phyloP scores from a whole-genome alignment of 768 basidiomycete species.

The Boletus rex-veris region DNA sequence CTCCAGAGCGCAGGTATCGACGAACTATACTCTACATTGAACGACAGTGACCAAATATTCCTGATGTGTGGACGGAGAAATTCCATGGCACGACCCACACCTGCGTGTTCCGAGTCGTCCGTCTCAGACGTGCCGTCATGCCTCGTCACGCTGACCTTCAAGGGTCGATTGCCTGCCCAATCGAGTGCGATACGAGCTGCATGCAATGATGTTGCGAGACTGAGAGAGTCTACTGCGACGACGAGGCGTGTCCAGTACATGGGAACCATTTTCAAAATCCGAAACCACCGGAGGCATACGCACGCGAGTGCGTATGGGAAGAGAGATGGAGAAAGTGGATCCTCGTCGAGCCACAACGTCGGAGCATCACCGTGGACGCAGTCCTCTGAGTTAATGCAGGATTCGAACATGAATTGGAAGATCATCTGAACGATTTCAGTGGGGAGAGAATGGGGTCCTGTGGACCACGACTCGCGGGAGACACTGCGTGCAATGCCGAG shows the following conservation, averaged over 20 bases:
- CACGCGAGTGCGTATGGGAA: constrained; percentile 10
- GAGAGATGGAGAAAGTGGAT: constrained; percentile 4
- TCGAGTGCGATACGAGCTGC: not conserved
- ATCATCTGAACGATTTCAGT: constrained; percentile 9
- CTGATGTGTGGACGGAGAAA: constrained; percentile 2
- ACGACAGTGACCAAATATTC: constrained; percentile 9
- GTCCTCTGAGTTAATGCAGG: not conserved
- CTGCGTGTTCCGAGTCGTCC: not conserved
- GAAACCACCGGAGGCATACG: constrained; percentile 7
- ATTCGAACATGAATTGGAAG: constrained; percentile 8
- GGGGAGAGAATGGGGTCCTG: constrained; percentile 6
- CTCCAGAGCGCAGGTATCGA: constrained; percentile 7
- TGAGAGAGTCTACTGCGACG: not conserved
- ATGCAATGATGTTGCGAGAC: not conserved
- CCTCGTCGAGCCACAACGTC: constrained; percentile 1
- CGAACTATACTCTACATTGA: constrained; percentile 1
- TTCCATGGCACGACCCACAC: not conserved
- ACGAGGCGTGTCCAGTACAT: constrained; percentile 10
- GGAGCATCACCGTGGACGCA: not conserved
- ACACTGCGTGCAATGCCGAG: not conserved
- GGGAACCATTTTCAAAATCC: not conserved
- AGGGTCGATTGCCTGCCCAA: constrained; percentile 1
- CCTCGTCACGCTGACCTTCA: constrained; percentile 9
- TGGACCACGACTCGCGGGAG: not conserved
- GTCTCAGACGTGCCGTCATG: not conserved